A percentile compares a stretch with the other conserved stretches of the same genome.
Conservation (phyloP, 352 stramenopile species). For the Phytophthora uliginosa region DNA sequence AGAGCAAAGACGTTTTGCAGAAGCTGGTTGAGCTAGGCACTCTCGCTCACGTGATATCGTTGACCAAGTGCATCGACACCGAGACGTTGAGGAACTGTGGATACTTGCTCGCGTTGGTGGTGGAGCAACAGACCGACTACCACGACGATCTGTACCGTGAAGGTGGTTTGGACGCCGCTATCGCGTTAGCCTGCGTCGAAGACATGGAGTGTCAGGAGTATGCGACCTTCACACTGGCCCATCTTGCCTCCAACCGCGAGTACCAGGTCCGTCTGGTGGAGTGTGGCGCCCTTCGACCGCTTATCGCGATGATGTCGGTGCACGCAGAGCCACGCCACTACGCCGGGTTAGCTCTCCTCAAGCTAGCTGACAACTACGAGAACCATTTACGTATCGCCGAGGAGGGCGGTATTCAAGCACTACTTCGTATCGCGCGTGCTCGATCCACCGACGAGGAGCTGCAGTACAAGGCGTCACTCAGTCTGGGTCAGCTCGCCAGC, state of each 20-base stretch:
- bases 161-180: constrained; percentile 89
- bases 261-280: constrained; percentile 95
- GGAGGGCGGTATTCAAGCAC: constrained; percentile 96
- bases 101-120: constrained; percentile 93
- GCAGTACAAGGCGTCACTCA: constrained; percentile 96
- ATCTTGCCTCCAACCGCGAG: constrained; percentile 95
- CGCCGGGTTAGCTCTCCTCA: constrained; percentile 96
- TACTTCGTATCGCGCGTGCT: constrained; percentile 93
- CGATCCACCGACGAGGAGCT: constrained; percentile 95
- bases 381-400: constrained; percentile 97
- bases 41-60: constrained; percentile 85
- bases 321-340: constrained; percentile 96
- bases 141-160: constrained; percentile 92
- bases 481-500: constrained; percentile 93
- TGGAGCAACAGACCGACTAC: constrained; percentile 94
- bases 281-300: constrained; percentile 91
- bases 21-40: constrained; percentile 92
- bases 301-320: constrained; percentile 97
- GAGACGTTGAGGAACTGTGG: constrained; percentile 94
- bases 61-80: constrained; percentile 87
- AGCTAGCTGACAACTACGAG: constrained; percentile 98
- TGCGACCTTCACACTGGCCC: constrained; percentile 95
- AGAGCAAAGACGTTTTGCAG: constrained; percentile 93
- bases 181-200: constrained; percentile 94
- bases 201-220: constrained; percentile 98